Evolutionary conservation across 129 eudicot genomes (phyloP), one percentile per base, ranked within the genome.

Genomic region (Pittosporum tobira): DNA sequence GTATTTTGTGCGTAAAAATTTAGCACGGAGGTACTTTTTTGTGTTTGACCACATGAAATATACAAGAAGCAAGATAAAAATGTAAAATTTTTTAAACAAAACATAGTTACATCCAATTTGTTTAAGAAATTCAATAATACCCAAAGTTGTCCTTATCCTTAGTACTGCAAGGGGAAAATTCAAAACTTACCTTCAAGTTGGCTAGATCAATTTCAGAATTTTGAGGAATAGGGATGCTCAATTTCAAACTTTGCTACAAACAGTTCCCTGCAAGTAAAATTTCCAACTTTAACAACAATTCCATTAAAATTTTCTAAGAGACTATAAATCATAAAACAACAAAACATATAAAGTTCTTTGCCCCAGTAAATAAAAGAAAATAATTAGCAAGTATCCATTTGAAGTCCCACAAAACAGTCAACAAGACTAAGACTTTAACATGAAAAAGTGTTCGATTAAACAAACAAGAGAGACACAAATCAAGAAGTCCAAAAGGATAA

Each of bases 271-370:
- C 18, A 38, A 2, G 57, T 12, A 22, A 8, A 21, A 21, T 22
- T 51, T 50, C 51, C 64, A 40, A 40, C 46, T 59, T 21, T 24
- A 22, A 57, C 47, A 57, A 11, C 28, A 34, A n/a, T 57, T 19
- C 5, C 18, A 21, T 57, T n/a, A 37, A 57, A 57, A 10, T 37
- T 31, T 6, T 2, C 11, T 15, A n/a, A 19, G 43, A 18, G 10
- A 47, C 19, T 47, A 47, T 5, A 3, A 36, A 22, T 18, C 22
- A 14, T 10, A 19, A n/a, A 19, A 20, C 62, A 57, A 4, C 46
- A 18, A 6, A n/a, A n/a, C 23, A 8, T 5, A 6, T 12, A 6
- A 6, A 40, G 18, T 14, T 10, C 46, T 10, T 40, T 40, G n/a
- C 10, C 40, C 40, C 40, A 34, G 9, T 5, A 44, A n/a, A 44